A percentile compares a stretch with the other conserved stretches of the same genome.
Conservation (phyloP, 2,329 filamentous ascomycete species). For the Fusarium pseudocircinatum region DNA sequence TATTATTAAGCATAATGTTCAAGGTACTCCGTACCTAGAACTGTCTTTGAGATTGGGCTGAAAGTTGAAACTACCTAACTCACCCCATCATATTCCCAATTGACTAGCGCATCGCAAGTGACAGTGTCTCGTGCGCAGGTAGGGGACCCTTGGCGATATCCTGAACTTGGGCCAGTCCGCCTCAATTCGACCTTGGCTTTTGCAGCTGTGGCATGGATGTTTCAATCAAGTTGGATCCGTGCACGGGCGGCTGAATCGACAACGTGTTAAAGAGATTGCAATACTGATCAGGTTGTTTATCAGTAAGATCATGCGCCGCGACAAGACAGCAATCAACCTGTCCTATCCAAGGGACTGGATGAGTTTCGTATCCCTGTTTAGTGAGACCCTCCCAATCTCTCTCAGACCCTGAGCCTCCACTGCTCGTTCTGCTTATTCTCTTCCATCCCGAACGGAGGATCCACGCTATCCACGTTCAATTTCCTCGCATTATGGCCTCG, state of each 20-base stretch:
- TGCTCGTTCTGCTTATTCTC: slow-evolving; percentile 21
- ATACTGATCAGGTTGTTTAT: slow-evolving; percentile 9
- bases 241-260: slow-evolving; percentile 5
- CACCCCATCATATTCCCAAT: slow-evolving; percentile 33
- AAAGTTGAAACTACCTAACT: slow-evolving; percentile 4
- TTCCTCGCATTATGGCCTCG: slow-evolving; percentile 25
- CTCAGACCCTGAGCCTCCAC: slow-evolving; percentile 30
- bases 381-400: slow-evolving; percentile 40
- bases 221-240: slow-evolving; percentile 6
- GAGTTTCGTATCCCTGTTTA: slow-evolving; percentile 38
- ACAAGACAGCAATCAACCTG: not conserved
- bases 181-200: slow-evolving; percentile 22
- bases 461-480: slow-evolving; percentile 30
- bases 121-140: slow-evolving; percentile 28
- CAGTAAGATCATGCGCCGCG: not conserved
- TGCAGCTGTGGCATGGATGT: not conserved
- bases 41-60: slow-evolving; percentile 2
- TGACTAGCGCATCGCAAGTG: slow-evolving; percentile 28
- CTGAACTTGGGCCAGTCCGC: slow-evolving; percentile 24
- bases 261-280: slow-evolving; percentile 11
- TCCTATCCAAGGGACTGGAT: slow-evolving; percentile 10
- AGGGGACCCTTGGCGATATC: slow-evolving; percentile 32
- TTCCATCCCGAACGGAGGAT: slow-evolving; percentile 12
- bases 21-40: not conserved
- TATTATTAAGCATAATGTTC: not conserved